Percentiles rank a stretch among this genome's conserved stretches.
Conservation (phyloP, 345 rosid genomes). For the Geranium rotundifolium region DNA sequence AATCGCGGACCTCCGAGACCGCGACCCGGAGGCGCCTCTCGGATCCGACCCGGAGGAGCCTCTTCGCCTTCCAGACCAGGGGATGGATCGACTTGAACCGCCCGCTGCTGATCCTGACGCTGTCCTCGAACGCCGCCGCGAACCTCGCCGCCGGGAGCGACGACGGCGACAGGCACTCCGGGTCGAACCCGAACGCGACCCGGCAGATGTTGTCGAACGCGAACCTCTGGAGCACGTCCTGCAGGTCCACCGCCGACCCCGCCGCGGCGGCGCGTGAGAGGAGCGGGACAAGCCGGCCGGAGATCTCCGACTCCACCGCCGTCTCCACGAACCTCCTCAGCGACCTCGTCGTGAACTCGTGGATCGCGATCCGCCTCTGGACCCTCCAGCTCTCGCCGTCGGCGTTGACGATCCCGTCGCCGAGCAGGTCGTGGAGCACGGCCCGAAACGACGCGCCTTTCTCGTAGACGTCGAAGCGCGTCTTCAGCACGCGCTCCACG, state of each 20-base stretch:
- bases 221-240: conserved; percentile 54
- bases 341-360: conserved; percentile 63
- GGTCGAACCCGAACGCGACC: conserved; percentile 62
- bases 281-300: conserved; percentile 41
- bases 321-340: conserved; percentile 48
- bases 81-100: conserved; percentile 24
- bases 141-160: no score
- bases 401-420: conserved; percentile 72
- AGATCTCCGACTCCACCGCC: conserved; percentile 48
- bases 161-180: no score
- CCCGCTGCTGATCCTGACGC: conserved; percentile 21
- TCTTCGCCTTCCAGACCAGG: conserved; percentile 35
- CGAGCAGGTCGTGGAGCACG: conserved; percentile 44
- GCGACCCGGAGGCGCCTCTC: conserved; percentile 32
- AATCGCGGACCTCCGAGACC: conserved; percentile 29
- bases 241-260: conserved; percentile 31
- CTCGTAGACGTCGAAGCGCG: conserved; percentile 38
- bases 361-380: conserved; percentile 65
- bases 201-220: conserved; percentile 64
- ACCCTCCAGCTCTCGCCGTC: conserved; percentile 59
- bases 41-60: conserved; percentile 29
- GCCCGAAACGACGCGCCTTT: conserved; percentile 29
- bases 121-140: conserved; percentile 50
- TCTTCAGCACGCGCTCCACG: conserved; percentile 56
- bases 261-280: conserved; percentile 27